These are phyloP conservation scores for Penicillium egyptiacum DNA, from an alignment of 495 filamentous ascomycete species.

Conservation along the genomic window DNA sequence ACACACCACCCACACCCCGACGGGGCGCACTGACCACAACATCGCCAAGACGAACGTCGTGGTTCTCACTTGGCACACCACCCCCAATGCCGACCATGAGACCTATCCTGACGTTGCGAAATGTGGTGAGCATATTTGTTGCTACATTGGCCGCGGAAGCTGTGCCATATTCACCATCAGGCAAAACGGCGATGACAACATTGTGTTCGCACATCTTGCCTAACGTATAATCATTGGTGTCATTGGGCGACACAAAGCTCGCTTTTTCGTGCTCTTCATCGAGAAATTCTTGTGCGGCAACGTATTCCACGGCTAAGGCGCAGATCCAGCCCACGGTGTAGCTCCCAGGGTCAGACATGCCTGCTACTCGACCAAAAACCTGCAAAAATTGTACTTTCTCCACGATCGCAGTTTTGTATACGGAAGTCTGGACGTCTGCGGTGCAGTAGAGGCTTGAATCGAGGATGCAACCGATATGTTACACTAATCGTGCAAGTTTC, in stretches of 20 bases:
- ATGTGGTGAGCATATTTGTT: conserved; percentile 34
- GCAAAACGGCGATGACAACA: no score
- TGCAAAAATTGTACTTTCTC: no score
- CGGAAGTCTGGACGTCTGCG: no score
- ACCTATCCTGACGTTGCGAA: conserved; percentile 34
- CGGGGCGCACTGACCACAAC: conserved; percentile 39
- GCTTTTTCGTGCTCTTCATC: conserved; percentile 32
- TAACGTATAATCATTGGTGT: conserved; percentile 37
- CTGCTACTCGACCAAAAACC: no score
- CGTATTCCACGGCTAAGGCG: conserved; percentile 36
- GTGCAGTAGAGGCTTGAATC: no score
- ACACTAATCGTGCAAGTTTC: no score
- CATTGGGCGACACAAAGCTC: conserved; percentile 8
- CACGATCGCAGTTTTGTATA: no score
- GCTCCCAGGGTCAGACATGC: not conserved
- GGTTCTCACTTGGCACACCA: conserved; percentile 24
- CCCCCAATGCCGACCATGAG: conserved; percentile 35
- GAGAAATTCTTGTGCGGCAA: conserved; percentile 39
- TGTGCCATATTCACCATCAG: no score
- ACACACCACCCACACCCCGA: conserved; percentile 28
- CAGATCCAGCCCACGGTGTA: conserved; percentile 55
- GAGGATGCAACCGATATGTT: no score
- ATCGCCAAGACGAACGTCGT: conserved; percentile 39
- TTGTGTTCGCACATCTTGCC: conserved; percentile 39
- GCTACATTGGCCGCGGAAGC: conserved; percentile 14